Conservation (phyloP, 2,329 filamentous ascomycete species). For the Ustulina deusta region DNA sequence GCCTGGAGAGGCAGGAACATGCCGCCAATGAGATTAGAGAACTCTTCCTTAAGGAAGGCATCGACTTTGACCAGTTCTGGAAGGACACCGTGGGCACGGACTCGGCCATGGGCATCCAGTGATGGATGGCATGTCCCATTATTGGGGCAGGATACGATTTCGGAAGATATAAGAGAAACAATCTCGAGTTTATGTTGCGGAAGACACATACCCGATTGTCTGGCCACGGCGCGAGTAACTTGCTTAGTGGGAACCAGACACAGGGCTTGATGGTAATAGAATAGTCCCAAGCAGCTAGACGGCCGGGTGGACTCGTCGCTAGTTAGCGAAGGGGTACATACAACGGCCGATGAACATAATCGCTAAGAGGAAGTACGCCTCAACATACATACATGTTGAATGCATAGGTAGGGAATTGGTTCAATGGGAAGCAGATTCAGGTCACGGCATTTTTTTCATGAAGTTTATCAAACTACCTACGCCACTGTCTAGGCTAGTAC, state of each 20-base stretch:
- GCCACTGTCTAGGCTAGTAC: not conserved
- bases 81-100: slow-evolving; percentile 68
- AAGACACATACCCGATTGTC: not conserved
- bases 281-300: not conserved
- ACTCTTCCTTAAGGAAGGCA: slow-evolving; percentile 77
- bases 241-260: not conserved
- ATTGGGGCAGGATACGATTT: not conserved
- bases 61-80: slow-evolving; percentile 88
- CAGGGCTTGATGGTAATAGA: too few relatives aligned
- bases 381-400: not conserved
- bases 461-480: not conserved
- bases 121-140: not conserved
- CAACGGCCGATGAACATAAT: not conserved
- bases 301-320: not conserved
- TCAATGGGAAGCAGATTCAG: not conserved
- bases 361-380: not conserved
- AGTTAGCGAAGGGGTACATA: not conserved
- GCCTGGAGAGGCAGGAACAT: slow-evolving; percentile 75
- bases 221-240: not conserved
- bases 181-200: not conserved
- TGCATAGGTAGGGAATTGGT: not conserved
- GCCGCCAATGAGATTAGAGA: slow-evolving; percentile 80
- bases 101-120: slow-evolving; percentile 45
- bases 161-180: not conserved
- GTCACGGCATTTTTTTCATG: not conserved